Base-by-base conservation (phyloP, 495 filamentous ascomycete species). In the Bryoglossum gracile region DNA sequence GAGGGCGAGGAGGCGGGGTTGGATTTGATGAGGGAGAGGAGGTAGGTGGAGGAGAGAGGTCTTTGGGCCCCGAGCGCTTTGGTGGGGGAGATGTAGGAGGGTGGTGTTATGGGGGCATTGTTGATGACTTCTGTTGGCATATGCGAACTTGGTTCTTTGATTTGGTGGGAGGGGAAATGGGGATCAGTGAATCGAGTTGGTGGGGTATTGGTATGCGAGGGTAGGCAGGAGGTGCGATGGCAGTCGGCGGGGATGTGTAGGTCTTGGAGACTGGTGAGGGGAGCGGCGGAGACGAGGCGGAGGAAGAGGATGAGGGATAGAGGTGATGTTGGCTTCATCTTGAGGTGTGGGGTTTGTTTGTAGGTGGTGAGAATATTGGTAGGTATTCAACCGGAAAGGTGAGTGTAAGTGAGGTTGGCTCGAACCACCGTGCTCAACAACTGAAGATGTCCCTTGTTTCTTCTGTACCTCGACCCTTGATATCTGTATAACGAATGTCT, bases 181-280 rank as follows among this genome's bases (percentile, higher is more conserved):
- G 46, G 43, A 42, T 46, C 45, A 8, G 25, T 10, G n/a, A 55
- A 37, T 34, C 16, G 34, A 13, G 67, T 66, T 61, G 65, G 62
- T 43, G 66, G 63, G 43, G 62, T 66, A 14, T 67, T 60, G 47
- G 58, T 58, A 18, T 60, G 63, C 26, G 55, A 64, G 51, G 53
- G 60, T 18, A 57, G 57, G 36, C 45, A 49, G 36, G 57, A 61
- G 28, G 50, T 50, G 34, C 3, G n/a, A 22, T 37, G 35, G 11
- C 19, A 17, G 46, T 43, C 55, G 34, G 49, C 46, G 48, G 14
- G 10, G 10, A 36, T 34, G 40, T 26, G 26, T 47, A 25, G 26
- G 32, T 28, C 30, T 25, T 35, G 38, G 14, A 50, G 48, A 4
- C 25, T 10, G 14, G 23, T 10, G 22, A 39, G 51, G 33, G 48